Evolutionary conservation across 208 protist genomes (phyloP), one percentile per base, ranked within the genome.

Genomic region (Acanthamoeba rhysodes): DNA sequence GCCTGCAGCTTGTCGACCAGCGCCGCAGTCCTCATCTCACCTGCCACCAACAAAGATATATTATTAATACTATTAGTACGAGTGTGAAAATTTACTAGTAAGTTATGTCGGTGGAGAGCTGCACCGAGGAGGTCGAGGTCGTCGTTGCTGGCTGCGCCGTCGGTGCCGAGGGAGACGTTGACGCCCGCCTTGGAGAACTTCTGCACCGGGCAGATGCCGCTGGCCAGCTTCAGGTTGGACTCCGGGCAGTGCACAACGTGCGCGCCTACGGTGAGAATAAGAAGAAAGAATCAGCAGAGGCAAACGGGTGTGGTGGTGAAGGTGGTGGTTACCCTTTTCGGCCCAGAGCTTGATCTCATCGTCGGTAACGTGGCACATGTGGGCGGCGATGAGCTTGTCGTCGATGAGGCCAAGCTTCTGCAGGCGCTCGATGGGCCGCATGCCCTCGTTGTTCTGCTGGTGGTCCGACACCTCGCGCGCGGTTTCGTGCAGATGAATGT

Each of bases 401-500:
- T 66, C 74, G 27, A 90, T 62, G 14, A 91, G n/a, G 62, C 92
- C 92, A 10, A 95, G 92, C 41, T 62, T 70, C 48, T 70, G 16
- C 32, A 95, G 34, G 66, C 66, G 32, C 16, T 74, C 72, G 34
- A 97, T 94, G 55, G 96, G 92, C 27, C 88, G 88, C 27, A 82
- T 20, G 24, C 70, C 70, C 16, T 41, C 62, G 34, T 90, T 80
- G 37, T 80, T 80, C 34, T 37, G 14, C 72, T 80, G 72, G n/a
- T 88, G 80, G 10, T 95, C 96, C 8, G 72, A 29, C 27, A 97
- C 95, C 68, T 97, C 96, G 22, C 34, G 34, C 18, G 64, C 55
- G 24, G 96, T 97, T 68, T 97, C 97, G 37, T 97, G 97, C 34
- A 97, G 78, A 95, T 97, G 97, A 53, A 97, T 96, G 74, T 97